phyloP scores from a whole-genome alignment of 345 rosid species.

The Salix udensis region DNA sequence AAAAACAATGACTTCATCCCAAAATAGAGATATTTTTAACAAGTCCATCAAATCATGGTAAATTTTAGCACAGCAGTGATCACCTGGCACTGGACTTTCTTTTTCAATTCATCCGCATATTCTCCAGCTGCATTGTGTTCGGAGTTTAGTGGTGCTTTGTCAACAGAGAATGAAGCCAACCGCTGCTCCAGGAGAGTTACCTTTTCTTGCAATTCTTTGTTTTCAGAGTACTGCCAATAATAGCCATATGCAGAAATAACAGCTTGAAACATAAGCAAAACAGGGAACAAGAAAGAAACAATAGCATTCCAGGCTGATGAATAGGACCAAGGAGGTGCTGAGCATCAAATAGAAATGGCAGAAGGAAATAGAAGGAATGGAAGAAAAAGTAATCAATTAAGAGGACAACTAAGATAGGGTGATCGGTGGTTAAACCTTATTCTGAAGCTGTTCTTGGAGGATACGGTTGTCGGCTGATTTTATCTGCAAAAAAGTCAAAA shows the following conservation, averaged over 20 bases:
- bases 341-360: neutral
- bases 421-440: constrained; percentile 49
- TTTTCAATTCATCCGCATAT: constrained; percentile 58
- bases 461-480: constrained; percentile 96
- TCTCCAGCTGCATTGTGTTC: constrained; percentile 45
- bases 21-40: neutral
- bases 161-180: constrained; percentile 48
- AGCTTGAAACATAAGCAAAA: constrained; percentile 3
- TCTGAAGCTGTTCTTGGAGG: constrained; percentile 93
- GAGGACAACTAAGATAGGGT: neutral
- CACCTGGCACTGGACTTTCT: constrained; percentile 84
- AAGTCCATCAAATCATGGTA: constrained; percentile 2
- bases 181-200: constrained; percentile 63
- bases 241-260: neutral
- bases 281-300: neutral
- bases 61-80: constrained; percentile 12
- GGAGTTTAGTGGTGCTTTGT: constrained; percentile 40
- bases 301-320: neutral
- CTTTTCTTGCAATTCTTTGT: constrained; percentile 75
- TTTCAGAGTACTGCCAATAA: constrained; percentile 67
- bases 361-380: neutral
- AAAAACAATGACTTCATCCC: neutral
- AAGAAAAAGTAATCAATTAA: neutral
- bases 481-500: constrained; percentile 51
- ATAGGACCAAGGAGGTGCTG: neutral